phyloP scores from a whole-genome alignment of 257 asterid genomes.

The Nicotiana tomentosiformis region DNA sequence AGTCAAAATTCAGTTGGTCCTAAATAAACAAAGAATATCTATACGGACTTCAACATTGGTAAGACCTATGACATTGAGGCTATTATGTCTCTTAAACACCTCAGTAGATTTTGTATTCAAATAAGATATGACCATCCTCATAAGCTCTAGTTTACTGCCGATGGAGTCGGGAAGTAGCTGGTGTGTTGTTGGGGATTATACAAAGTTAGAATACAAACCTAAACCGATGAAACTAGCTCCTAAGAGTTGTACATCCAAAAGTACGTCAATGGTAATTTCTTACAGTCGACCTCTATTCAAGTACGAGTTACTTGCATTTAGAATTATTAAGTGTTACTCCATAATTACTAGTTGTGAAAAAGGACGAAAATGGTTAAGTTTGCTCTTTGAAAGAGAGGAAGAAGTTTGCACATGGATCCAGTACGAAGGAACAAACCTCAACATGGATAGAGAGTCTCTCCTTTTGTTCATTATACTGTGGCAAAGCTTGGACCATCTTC shows the following conservation, averaged over 20 bases:
- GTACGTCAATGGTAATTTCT: neutral
- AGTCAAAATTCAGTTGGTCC: neutral
- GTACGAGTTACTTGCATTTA: neutral
- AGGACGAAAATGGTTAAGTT: constrained; percentile 3
- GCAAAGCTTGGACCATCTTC: constrained; percentile 97
- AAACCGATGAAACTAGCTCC: neutral
- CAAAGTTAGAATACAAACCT: neutral
- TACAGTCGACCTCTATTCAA: neutral
- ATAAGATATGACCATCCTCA: neutral
- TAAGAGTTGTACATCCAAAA: neutral
- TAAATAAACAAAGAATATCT: neutral
- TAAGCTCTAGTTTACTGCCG: neutral
- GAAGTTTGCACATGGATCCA: constrained; percentile 9
- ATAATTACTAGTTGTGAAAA: neutral
- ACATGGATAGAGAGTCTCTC: constrained; percentile 88
- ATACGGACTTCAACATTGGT: neutral
- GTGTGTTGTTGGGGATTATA: neutral
- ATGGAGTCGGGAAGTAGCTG: neutral
- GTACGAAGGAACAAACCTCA: constrained; percentile 51
- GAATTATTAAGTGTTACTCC: neutral
- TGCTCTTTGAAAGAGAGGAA: constrained; percentile 3
- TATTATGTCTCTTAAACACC: neutral
- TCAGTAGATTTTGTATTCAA: neutral
- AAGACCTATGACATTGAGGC: neutral
- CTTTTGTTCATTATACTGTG: constrained; percentile 89